Percentiles rank a stretch among this genome's conserved stretches.
These are phyloP conservation scores for Hypoxylon sp. DNA, from an alignment of 2,329 filamentous ascomycete species.

Conservation along the genomic window DNA sequence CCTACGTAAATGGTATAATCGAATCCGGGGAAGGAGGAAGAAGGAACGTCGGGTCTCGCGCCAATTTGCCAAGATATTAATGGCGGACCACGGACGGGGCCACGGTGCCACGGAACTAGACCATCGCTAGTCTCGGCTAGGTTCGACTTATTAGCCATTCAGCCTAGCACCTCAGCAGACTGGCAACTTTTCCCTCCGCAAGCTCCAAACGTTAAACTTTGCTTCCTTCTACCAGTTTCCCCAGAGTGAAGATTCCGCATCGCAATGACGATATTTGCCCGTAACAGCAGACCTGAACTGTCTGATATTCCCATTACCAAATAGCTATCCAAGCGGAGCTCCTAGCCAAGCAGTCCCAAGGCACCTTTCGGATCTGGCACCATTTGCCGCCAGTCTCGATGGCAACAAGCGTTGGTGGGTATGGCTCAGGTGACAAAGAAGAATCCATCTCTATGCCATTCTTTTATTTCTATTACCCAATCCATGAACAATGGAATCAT, in stretches of 20 bases:
- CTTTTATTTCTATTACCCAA: conserved; percentile 65
- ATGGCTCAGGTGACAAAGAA: conserved; percentile 56
- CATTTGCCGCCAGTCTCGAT: conserved; percentile 45
- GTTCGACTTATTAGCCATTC: conserved; percentile 30
- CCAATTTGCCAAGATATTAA: conserved; percentile 22
- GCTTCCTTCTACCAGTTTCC: conserved; percentile 17
- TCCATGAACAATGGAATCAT: conserved; percentile 52
- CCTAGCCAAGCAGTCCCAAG: conserved; percentile 34
- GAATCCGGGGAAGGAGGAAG: conserved; percentile 33
- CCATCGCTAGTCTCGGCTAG: conserved; percentile 34
- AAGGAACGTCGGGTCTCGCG: conserved; percentile 14
- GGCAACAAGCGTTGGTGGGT: conserved; percentile 43
- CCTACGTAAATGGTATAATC: conserved; percentile 21
- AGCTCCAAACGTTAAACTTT: conserved; percentile 21
- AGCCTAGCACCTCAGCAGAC: conserved; percentile 10
- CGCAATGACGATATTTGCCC: conserved; percentile 42
- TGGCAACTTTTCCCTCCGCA: conserved; percentile 20
- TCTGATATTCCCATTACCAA: conserved; percentile 57
- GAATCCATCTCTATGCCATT: conserved; percentile 52
- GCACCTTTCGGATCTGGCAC: conserved; percentile 31
- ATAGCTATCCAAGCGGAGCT: conserved; percentile 54
- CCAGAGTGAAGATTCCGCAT: conserved; percentile 32
- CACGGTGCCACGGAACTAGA: conserved; percentile 14
- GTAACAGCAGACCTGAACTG: conserved; percentile 36
- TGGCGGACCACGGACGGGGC: conserved; percentile 21